phyloP scores from a whole-genome alignment of 2,329 filamentous ascomycete genomes.

The Aspergillus cejpii region DNA sequence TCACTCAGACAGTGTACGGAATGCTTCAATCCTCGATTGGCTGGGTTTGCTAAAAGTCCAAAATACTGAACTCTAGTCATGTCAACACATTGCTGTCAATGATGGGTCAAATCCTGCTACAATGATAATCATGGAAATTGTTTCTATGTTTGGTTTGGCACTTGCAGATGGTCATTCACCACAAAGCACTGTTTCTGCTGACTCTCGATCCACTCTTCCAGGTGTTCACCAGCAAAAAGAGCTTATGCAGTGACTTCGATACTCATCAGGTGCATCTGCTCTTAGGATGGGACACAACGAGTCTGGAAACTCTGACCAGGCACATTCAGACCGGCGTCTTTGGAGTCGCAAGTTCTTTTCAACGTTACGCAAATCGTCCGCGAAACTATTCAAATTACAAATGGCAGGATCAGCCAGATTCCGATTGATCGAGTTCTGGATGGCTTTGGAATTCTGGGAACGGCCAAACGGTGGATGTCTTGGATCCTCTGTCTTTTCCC shows the following conservation, averaged over 20 bases:
- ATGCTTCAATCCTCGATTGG: background rate
- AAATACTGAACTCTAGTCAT: background rate
- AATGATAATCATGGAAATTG: constrained; percentile 34
- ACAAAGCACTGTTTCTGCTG: background rate
- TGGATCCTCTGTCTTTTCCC: no score
- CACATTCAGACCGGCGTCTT: background rate
- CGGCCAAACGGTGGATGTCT: no score
- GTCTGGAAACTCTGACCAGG: constrained; percentile 8
- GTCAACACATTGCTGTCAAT: background rate
- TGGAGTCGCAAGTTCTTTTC: no score
- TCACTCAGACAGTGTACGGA: no score
- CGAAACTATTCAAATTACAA: no score
- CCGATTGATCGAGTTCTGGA: no score
- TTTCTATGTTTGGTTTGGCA: constrained; percentile 40
- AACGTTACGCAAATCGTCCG: no score
- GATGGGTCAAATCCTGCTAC: constrained; percentile 6
- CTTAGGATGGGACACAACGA: background rate
- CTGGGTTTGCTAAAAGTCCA: background rate
- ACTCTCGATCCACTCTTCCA: background rate
- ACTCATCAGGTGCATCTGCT: background rate
- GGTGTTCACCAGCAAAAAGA: background rate
- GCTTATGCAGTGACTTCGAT: no score
- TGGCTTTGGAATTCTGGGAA: no score
- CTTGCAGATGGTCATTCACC: constrained; percentile 9
- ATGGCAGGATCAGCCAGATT: no score